These are phyloP conservation scores for Erucastrum elatum DNA, from an alignment of 345 rosid genomes.

Conservation along the genomic window DNA sequence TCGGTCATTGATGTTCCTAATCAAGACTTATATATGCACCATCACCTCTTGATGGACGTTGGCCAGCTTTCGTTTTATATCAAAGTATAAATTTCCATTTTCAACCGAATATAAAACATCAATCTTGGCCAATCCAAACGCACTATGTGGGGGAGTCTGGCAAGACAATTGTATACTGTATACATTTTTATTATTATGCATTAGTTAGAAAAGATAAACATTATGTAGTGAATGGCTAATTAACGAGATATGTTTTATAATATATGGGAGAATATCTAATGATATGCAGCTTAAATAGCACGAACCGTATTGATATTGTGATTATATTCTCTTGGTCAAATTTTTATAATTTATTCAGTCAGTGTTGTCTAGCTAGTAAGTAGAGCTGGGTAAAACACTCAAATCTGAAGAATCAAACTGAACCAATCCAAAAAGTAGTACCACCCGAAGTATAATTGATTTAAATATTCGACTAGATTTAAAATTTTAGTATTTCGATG, in stretches of 20 bases:
- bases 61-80: conserved; percentile 23
- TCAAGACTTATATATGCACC: conserved; percentile 18
- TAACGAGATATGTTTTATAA: conserved; percentile 5
- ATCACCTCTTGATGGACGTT: conserved; percentile 31
- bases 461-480: too few relatives aligned
- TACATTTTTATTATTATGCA: background rate
- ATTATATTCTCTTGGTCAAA: background rate
- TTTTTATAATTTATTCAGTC: background rate
- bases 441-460: too few relatives aligned
- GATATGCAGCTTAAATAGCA: conserved; percentile 13
- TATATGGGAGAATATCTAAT: background rate
- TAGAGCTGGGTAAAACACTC: too few relatives aligned
- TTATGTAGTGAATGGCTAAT: background rate
- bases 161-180: background rate
- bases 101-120: conserved; percentile 11
- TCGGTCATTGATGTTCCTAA: conserved; percentile 28
- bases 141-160: background rate
- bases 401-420: too few relatives aligned
- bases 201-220: background rate
- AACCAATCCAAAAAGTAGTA: too few relatives aligned
- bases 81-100: background rate
- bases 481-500: too few relatives aligned
- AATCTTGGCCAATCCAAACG: conserved; percentile 1
- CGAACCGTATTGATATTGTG: background rate
- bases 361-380: background rate